These are phyloP conservation scores for Saprolegnia parasitica DNA, from an alignment of 352 stramenopile genomes.

Conservation along the genomic window DNA sequence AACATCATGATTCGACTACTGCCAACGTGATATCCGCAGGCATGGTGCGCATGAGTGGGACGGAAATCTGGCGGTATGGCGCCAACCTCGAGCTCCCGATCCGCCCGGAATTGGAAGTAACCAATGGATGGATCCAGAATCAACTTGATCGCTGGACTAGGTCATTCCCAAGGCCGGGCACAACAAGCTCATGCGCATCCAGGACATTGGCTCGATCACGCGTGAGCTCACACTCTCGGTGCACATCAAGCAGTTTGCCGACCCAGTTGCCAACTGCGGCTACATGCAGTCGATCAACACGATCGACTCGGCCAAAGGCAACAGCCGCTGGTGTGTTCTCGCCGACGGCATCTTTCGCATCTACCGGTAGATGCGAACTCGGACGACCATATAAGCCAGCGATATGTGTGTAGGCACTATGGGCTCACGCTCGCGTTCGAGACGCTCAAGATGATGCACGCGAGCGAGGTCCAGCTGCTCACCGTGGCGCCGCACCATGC, in stretches of 20 bases:
- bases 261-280: slow-evolving; percentile 52
- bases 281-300: slow-evolving; percentile 65
- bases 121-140: slow-evolving; percentile 29
- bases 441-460: slow-evolving; percentile 43
- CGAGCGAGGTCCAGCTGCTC: slow-evolving; percentile 28
- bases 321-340: slow-evolving; percentile 65
- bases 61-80: slow-evolving; percentile 47
- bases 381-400: background rate
- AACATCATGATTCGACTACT: background rate
- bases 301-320: slow-evolving; percentile 55
- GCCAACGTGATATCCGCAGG: slow-evolving; percentile 1
- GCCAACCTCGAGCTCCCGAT: slow-evolving; percentile 41
- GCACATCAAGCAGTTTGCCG: slow-evolving; percentile 43
- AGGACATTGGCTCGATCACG: slow-evolving; percentile 29
- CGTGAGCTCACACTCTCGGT: slow-evolving; percentile 40
- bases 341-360: slow-evolving; percentile 55
- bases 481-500: slow-evolving; percentile 36
- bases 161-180: slow-evolving; percentile 22
- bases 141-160: slow-evolving; percentile 1
- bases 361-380: slow-evolving; percentile 35
- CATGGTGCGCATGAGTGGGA: slow-evolving; percentile 42
- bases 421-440: slow-evolving; percentile 61
- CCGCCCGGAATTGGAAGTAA: slow-evolving; percentile 40
- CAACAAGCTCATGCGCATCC: slow-evolving; percentile 29
- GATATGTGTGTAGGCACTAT: slow-evolving; percentile 40